Conservation (phyloP, 2,329 filamentous ascomycete species). For the Xylaria sp. region DNA sequence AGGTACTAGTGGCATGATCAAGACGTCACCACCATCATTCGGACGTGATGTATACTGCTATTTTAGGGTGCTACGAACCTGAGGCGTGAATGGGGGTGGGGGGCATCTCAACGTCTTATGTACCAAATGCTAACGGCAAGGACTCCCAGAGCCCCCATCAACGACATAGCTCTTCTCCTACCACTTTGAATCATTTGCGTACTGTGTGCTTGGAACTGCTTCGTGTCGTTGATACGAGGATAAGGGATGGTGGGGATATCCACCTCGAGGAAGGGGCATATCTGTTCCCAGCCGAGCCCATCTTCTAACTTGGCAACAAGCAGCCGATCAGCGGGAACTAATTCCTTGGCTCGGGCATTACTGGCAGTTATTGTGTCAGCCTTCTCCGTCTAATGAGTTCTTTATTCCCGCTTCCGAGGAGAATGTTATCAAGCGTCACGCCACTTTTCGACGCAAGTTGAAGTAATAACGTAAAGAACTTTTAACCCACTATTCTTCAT, state of each 20-base stretch:
- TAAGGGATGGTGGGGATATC: conserved; percentile 32
- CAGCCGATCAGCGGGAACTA: conserved; percentile 35
- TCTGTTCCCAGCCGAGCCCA: conserved; percentile 36
- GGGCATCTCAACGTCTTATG: conserved; percentile 12
- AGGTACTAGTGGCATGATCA: conserved; percentile 1
- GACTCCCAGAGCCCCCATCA: conserved; percentile 4
- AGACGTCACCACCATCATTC: neutral
- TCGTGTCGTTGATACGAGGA: conserved; percentile 36
- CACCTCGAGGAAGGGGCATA: conserved; percentile 36
- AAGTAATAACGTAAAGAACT: neutral
- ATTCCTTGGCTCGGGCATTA: conserved; percentile 25
- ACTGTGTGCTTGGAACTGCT: conserved; percentile 26
- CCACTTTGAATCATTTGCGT: conserved; percentile 11
- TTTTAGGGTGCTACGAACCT: neutral
- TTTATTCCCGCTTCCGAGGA: neutral
- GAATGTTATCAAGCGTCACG: neutral
- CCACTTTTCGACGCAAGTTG: neutral
- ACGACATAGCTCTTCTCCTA: conserved; percentile 17
- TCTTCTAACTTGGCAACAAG: conserved; percentile 36
- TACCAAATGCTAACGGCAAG: conserved; percentile 29
- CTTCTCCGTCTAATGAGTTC: conserved; percentile 4
- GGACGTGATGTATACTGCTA: neutral
- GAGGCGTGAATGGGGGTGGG: neutral
- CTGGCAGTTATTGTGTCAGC: conserved; percentile 20
- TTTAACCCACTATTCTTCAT: conserved; percentile 24